Base-by-base conservation (phyloP, 2,329 filamentous ascomycete genomes). In the Teratosphaeria epicoccoides region DNA sequence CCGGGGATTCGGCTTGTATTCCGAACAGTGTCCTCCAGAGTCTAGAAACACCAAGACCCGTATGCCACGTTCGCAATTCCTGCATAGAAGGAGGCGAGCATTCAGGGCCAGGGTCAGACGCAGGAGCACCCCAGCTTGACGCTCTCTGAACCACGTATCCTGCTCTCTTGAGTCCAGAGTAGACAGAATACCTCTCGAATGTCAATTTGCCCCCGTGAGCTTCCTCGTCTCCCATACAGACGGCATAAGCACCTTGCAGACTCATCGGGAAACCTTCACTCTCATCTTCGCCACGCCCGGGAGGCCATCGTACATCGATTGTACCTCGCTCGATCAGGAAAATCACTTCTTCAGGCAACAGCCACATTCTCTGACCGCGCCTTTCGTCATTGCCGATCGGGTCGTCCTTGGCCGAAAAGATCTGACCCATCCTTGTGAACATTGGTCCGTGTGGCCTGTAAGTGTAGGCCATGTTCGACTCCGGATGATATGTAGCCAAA, bases 261-360 rank as follows among this genome's bases (percentile, higher is more conserved):
- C 87, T 95, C 74, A 98, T 83, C 0, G 91, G 89, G n/a, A 93
- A 68, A 0, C 85, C 85, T 6, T 82, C 78, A 52, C 77, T 76
- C 29, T 81, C 80, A 29, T 37, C 24, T 11, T 61, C 60, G 14
- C 56, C 61, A 4, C 62, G 64, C 22, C 53, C 53, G 0, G 57
- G 59, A 10, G 88, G 88, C 87, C 88, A 96, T 75, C 89, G 84
- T 40, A 96, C 77, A 68, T 97, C 88, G 62, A 97, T 63, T 46
- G 81, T 89, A 0, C 91, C 93, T 61, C 93, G 76, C 72, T 98
- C 93, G 7, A 97, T 76, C 56, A 96, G 69, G 63, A 89, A 96
- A 49, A 98, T 75, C 5, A 89, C 87, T 69, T 98, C 93, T 66
- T 98, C 93, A 0, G 91, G 91, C 37, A 95, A 68, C 48, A 98